These are phyloP conservation scores for Tylopilus felleus DNA, from an alignment of 768 basidiomycete species.

Conservation along the genomic window DNA sequence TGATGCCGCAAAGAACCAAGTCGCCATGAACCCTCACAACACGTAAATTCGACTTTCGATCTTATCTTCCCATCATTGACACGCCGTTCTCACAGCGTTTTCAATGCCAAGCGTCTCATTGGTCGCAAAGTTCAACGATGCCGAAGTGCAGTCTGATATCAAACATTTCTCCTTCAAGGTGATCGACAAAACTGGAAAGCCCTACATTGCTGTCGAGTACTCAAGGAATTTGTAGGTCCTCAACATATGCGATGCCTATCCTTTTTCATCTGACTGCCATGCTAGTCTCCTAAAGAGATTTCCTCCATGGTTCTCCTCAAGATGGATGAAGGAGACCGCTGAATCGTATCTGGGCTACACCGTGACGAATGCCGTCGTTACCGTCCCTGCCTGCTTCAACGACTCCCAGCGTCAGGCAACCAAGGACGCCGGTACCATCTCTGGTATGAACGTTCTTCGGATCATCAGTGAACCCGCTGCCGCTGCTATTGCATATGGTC, in stretches of 20 bases:
- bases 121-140: conserved; percentile 89
- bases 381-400: conserved; percentile 98
- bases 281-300: conserved; percentile 90
- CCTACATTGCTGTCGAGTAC: conserved; percentile 86
- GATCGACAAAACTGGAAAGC: conserved; percentile 82
- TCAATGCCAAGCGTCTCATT: conserved; percentile 94
- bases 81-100: too few relatives aligned
- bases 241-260: too few relatives aligned
- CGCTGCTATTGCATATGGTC: conserved; percentile 97
- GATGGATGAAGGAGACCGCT: conserved; percentile 99
- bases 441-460: conserved; percentile 93
- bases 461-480: conserved; percentile 99
- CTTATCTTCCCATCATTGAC: too few relatives aligned
- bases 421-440: conserved; percentile 94
- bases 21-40: conserved; percentile 96
- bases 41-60: too few relatives aligned
- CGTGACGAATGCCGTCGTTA: conserved; percentile 89
- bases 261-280: conserved; percentile 22
- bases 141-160: conserved; percentile 78
- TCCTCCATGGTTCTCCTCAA: conserved; percentile 96
- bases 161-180: conserved; percentile 96
- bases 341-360: conserved; percentile 90
- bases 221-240: conserved; percentile 90
- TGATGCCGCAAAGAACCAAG: conserved; percentile 98
- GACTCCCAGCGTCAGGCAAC: conserved; percentile 98